Conservation (phyloP, 106 monocot species). For the Chionographis japonica region DNA sequence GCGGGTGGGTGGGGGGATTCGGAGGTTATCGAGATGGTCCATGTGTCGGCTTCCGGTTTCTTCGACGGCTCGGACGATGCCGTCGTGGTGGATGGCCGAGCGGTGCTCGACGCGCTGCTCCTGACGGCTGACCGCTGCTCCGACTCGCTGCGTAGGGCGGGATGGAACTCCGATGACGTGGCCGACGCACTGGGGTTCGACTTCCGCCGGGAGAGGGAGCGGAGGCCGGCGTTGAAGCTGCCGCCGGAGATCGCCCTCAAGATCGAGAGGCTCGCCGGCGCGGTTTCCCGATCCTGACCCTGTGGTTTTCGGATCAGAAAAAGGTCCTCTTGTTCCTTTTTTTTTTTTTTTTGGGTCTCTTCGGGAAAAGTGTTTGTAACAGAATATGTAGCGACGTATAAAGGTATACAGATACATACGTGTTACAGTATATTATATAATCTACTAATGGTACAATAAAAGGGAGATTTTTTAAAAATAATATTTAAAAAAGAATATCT, state of each 20-base stretch:
- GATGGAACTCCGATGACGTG: slow-evolving; percentile 71
- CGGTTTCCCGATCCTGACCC: slow-evolving; percentile 23
- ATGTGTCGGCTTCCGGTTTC: slow-evolving; percentile 11
- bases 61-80: slow-evolving; percentile 1
- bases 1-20: slow-evolving; percentile 63
- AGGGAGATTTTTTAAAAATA: no score
- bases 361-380: no score
- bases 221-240: slow-evolving; percentile 25
- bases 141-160: slow-evolving; percentile 54
- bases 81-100: slow-evolving; percentile 22
- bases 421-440: no score
- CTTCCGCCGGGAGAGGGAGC: slow-evolving; percentile 17
- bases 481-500: no score
- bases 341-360: no score
- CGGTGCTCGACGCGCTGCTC: slow-evolving; percentile 47
- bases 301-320: slow-evolving; percentile 1
- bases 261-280: slow-evolving; percentile 39
- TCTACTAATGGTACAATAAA: no score
- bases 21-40: slow-evolving; percentile 55
- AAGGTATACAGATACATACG: no score
- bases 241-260: slow-evolving; percentile 42
- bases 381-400: no score
- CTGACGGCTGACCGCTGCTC: slow-evolving; percentile 66
- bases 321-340: no score
- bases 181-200: slow-evolving; percentile 45